phyloP scores from a whole-genome alignment of 2,329 filamentous ascomycete genomes.

The Curvularia eragrostidis region DNA sequence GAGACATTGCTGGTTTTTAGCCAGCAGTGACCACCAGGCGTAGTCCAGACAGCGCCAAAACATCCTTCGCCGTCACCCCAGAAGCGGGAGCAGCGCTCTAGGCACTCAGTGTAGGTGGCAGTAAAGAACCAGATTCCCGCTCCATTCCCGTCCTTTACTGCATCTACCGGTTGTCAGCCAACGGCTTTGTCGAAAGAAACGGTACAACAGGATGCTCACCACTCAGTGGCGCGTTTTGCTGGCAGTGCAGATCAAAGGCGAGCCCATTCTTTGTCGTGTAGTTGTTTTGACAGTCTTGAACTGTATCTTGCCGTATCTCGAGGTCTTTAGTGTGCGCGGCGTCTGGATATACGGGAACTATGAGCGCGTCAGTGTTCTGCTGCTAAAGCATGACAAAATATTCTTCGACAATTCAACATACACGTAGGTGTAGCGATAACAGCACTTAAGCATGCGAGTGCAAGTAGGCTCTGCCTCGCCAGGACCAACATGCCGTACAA shows the following conservation, averaged over 20 bases:
- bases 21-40: constrained; percentile 33
- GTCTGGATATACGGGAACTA: constrained; percentile 29
- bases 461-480: constrained; percentile 21
- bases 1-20: constrained; percentile 35
- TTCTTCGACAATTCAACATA: constrained; percentile 7
- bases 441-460: constrained; percentile 30
- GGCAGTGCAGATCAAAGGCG: constrained; percentile 42
- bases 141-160: constrained; percentile 5
- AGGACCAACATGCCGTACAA: constrained; percentile 10
- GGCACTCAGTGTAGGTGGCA: constrained; percentile 32
- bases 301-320: constrained; percentile 20
- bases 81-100: constrained; percentile 44
- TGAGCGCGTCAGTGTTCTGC: constrained; percentile 15
- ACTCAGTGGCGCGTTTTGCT: constrained; percentile 37
- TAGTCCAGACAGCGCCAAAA: constrained; percentile 39
- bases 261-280: constrained; percentile 41
- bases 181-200: background rate
- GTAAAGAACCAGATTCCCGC: constrained; percentile 19
- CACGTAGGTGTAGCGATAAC: constrained; percentile 37
- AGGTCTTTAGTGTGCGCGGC: constrained; percentile 21
- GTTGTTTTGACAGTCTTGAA: constrained; percentile 23
- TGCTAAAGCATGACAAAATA: background rate
- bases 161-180: constrained; percentile 27
- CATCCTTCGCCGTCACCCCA: constrained; percentile 41
- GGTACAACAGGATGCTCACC: constrained; percentile 21